A percentile compares a stretch with the other conserved stretches of the same genome.
These are phyloP conservation scores for Astragalus glycyphyllos DNA, from an alignment of 306 rosid species.

Conservation along the genomic window DNA sequence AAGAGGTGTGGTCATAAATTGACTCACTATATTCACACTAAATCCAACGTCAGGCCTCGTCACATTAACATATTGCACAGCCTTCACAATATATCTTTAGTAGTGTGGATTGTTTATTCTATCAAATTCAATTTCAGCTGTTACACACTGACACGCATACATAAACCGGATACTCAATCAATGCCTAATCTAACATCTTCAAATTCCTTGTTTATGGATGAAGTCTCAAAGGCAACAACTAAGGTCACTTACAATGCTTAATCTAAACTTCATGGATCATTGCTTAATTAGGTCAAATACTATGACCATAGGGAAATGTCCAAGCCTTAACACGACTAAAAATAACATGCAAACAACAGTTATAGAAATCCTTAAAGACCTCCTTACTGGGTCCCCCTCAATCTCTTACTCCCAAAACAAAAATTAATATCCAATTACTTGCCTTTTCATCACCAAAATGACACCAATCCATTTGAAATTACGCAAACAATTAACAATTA, in stretches of 20 bases:
- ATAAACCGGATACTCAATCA: too few relatives aligned
- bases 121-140: too few relatives aligned
- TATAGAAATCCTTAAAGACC: not conserved
- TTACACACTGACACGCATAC: too few relatives aligned
- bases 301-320: constrained; percentile 1
- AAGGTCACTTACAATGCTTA: not conserved
- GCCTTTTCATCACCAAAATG: not conserved
- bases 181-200: not conserved
- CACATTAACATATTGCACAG: too few relatives aligned
- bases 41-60: too few relatives aligned
- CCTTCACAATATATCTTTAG: too few relatives aligned
- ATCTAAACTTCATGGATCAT: constrained; percentile 9
- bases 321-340: constrained; percentile 2
- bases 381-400: not conserved
- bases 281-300: not conserved
- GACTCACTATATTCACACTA: too few relatives aligned
- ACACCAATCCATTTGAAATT: not conserved
- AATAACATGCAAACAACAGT: constrained; percentile 9
- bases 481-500: constrained; percentile 1
- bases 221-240: not conserved
- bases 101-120: too few relatives aligned
- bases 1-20: too few relatives aligned
- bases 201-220: constrained; percentile 12
- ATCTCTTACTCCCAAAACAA: not conserved
- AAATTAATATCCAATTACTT: not conserved